Percentiles rank a stretch among this genome's conserved stretches.
These are phyloP conservation scores for Chimonanthus salicifolius DNA, from an alignment of 164 flowering plant species.

Conservation along the genomic window DNA sequence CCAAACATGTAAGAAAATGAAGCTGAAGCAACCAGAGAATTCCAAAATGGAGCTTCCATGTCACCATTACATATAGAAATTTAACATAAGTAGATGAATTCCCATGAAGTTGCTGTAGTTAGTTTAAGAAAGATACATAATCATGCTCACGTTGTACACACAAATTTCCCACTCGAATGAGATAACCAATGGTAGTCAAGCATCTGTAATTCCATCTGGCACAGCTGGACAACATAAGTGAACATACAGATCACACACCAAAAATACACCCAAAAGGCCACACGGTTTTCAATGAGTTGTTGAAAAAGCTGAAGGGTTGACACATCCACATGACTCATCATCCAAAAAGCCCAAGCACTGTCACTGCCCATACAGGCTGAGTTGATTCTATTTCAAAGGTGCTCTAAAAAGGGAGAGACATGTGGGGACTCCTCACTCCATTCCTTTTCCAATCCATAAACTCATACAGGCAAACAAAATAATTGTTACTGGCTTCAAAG, in stretches of 20 bases:
- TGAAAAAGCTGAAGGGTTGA: neutral
- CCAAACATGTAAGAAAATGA: too few species aligned
- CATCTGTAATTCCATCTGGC: neutral
- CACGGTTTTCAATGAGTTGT: neutral
- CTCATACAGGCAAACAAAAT: neutral
- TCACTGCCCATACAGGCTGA: neutral
- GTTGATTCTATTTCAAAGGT: neutral
- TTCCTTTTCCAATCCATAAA: neutral
- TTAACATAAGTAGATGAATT: neutral
- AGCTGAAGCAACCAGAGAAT: neutral
- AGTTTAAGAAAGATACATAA: neutral
- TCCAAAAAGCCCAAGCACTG: slow-evolving; percentile 2
- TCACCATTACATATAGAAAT: neutral
- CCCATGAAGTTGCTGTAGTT: neutral
- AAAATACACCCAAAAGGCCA: neutral
- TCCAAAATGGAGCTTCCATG: neutral
- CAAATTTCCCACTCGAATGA: neutral
- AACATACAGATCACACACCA: neutral
- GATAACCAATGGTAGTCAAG: neutral
- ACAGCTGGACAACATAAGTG: neutral
- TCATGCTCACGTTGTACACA: neutral
- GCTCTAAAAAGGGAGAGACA: neutral
- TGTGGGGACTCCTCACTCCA: neutral
- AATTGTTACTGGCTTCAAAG: too few species aligned
- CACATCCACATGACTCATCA: neutral